These are phyloP conservation scores for Cladosporium sp. DNA, from an alignment of 2,329 filamentous ascomycete species.

Conservation along the genomic window DNA sequence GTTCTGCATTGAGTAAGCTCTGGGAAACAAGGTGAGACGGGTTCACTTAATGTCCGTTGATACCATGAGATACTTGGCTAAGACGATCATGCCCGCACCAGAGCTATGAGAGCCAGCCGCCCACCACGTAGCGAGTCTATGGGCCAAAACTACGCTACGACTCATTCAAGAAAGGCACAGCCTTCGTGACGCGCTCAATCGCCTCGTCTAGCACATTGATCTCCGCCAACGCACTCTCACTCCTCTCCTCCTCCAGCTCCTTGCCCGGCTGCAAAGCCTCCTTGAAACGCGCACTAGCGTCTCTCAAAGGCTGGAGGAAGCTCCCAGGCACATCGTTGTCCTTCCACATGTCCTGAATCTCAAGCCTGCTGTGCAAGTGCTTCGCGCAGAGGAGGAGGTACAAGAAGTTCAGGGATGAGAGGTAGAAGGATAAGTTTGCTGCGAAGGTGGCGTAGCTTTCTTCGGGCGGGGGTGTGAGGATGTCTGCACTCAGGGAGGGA, in stretches of 20 bases:
- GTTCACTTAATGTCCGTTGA: no score
- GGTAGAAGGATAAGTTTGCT: slow-evolving; percentile 50
- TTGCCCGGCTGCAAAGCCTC: slow-evolving; percentile 33
- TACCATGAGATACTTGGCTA: no score
- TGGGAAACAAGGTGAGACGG: no score
- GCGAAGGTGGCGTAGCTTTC: slow-evolving; percentile 44
- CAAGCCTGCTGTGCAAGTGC: slow-evolving; percentile 43
- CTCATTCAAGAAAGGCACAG: slow-evolving; percentile 26
- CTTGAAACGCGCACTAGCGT: slow-evolving; percentile 33
- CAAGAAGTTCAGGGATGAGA: slow-evolving; percentile 55
- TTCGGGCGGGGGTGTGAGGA: slow-evolving; percentile 34
- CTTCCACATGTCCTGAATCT: slow-evolving; percentile 41
- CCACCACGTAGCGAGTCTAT: no score
- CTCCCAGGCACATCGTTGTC: slow-evolving; percentile 36
- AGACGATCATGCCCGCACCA: no score
- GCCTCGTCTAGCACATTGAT: slow-evolving; percentile 29
- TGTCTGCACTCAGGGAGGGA: slow-evolving; percentile 42
- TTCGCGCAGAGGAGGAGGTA: slow-evolving; percentile 51
- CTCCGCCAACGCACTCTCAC: slow-evolving; percentile 31
- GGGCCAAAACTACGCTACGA: background rate
- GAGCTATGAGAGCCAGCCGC: no score
- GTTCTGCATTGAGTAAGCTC: no score
- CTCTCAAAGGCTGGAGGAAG: slow-evolving; percentile 41
- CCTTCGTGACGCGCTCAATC: slow-evolving; percentile 28
- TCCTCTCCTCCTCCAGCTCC: slow-evolving; percentile 33